Base-by-base conservation (phyloP, 768 basidiomycete species). In the Mrakia blollopis region DNA sequence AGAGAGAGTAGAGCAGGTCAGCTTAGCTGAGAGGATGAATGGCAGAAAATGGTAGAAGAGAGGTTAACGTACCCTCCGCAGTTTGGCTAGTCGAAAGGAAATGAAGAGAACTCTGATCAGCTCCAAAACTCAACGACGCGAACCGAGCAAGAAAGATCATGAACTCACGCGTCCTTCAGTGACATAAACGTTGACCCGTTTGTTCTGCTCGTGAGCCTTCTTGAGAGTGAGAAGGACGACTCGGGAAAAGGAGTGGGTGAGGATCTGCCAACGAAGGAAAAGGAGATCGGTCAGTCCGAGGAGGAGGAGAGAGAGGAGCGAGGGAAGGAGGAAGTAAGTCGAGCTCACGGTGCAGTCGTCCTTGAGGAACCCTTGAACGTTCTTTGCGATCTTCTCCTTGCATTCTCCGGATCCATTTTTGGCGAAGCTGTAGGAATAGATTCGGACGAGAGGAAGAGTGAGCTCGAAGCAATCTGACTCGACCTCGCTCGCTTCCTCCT, bases 101-200 rank as follows among this genome's bases (percentile, higher is more conserved):
- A 35, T 28, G 16, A 47, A 23, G 16, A 89, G 83, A 96, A 94
- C 79, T 93, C 16, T 88, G 47, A 93, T 92, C 89, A 98, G 47
- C 93, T 35, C 41, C 35, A 23, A 63, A 37, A 23, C 16, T n/a
- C 23, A 32, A 60, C 72, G 57, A 54, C 6, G 41, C 28, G 39
- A 61, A 1, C n/a, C 37, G n/a, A 72, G 23, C 35, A 62, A n/a
- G 37, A n/a, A 2, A 18, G 11, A 28, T 44, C 44, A 35, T 62
- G 23, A 1, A 76, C 68, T 71, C 28, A 72, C 67, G 16, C 57
- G 68, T 75, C 72, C 76, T 79, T 80, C 81, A 0, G 96, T 98
- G 77, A 99, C 96, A 83, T 94, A 98, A 54, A 99, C 96, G 81
- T 92, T 93, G 84, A 98, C 93, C 75, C 95, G 88, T 86, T 98